phyloP scores from a whole-genome alignment of 768 basidiomycete genomes.

The Chalciporus pseudorubinellus region DNA sequence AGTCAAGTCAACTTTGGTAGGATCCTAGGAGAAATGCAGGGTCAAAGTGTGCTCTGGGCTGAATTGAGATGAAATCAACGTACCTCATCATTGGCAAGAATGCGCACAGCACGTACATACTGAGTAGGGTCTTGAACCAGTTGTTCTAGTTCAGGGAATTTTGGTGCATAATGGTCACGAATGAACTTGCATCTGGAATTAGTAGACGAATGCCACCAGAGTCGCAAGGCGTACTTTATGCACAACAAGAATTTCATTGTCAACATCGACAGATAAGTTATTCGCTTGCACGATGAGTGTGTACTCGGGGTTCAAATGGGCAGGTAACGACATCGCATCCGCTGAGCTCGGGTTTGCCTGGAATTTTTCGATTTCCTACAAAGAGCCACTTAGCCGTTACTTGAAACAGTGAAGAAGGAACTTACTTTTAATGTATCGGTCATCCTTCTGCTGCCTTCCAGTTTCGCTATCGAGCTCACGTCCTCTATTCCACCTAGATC shows the following conservation, averaged over 20 bases:
- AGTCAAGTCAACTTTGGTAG: slow-evolving; percentile 79
- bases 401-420: neutral
- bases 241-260: slow-evolving; percentile 96
- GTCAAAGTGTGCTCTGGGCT: neutral
- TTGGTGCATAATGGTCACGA: slow-evolving; percentile 91
- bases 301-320: slow-evolving; percentile 93
- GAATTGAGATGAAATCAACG: slow-evolving; percentile 10
- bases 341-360: slow-evolving; percentile 74
- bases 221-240: slow-evolving; percentile 66
- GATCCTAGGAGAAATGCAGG: slow-evolving; percentile 50
- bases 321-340: slow-evolving; percentile 73
- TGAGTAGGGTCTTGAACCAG: slow-evolving; percentile 88
- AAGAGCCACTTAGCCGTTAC: neutral
- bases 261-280: slow-evolving; percentile 96
- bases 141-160: slow-evolving; percentile 96
- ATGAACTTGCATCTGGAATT: slow-evolving; percentile 65
- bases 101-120: slow-evolving; percentile 89
- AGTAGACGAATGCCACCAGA: slow-evolving; percentile 8
- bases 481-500: slow-evolving; percentile 83
- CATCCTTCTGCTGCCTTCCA: slow-evolving; percentile 87
- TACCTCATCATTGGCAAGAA: slow-evolving; percentile 81
- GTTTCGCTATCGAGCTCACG: slow-evolving; percentile 83
- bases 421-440: slow-evolving; percentile 77
- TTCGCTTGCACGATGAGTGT: slow-evolving; percentile 95
- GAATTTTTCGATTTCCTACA: slow-evolving; percentile 88